A percentile compares a stretch with the other conserved stretches of the same genome.
Evolutionary conservation across 768 basidiomycete genomes (phyloP).

Genomic region (Rossbeevera mucosa): DNA sequence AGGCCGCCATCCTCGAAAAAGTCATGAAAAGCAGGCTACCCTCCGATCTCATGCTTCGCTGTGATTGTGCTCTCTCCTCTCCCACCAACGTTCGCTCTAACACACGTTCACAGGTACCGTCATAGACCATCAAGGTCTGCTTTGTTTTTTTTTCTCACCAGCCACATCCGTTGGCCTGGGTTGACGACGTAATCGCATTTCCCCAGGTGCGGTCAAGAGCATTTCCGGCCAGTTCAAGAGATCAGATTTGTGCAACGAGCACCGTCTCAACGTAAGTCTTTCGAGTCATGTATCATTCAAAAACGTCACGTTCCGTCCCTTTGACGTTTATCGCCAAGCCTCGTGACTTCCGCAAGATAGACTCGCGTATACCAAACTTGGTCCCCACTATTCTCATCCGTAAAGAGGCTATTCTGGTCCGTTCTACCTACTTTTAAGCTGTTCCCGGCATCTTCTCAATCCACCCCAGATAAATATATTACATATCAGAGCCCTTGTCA

Average conservation of each 20-base stretch:
- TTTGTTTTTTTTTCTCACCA: conserved; percentile 17
- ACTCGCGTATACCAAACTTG: conserved; percentile 89
- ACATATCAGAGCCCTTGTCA: conserved; percentile 92
- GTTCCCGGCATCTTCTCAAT: conserved; percentile 11
- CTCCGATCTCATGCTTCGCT: conserved; percentile 85
- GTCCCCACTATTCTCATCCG: conserved; percentile 91
- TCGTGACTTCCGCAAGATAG: conserved; percentile 95
- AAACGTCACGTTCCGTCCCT: conserved; percentile 17
- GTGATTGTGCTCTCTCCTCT: conserved; percentile 45
- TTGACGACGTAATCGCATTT: conserved; percentile 27
- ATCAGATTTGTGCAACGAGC: conserved; percentile 82
- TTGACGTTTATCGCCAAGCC: conserved; percentile 48
- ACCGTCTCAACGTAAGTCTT: conserved; percentile 78
- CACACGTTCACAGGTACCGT: conserved; percentile 62
- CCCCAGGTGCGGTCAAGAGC: conserved; percentile 74
- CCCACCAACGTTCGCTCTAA: conserved; percentile 11
- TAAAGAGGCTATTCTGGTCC: conserved; percentile 80
- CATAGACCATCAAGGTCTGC: conserved; percentile 76
- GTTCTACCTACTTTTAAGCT: conserved; percentile 23
- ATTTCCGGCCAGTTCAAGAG: conserved; percentile 89
- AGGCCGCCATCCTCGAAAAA: conserved; percentile 73
- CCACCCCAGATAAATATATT: conserved; percentile 75
- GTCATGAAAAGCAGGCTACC: conserved; percentile 85
- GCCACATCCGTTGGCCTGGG: conserved; percentile 3
- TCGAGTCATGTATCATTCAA: conserved; percentile 11